Evolutionary conservation across 2,329 filamentous ascomycete species (phyloP).

Genomic region (Venturia pyrina): DNA sequence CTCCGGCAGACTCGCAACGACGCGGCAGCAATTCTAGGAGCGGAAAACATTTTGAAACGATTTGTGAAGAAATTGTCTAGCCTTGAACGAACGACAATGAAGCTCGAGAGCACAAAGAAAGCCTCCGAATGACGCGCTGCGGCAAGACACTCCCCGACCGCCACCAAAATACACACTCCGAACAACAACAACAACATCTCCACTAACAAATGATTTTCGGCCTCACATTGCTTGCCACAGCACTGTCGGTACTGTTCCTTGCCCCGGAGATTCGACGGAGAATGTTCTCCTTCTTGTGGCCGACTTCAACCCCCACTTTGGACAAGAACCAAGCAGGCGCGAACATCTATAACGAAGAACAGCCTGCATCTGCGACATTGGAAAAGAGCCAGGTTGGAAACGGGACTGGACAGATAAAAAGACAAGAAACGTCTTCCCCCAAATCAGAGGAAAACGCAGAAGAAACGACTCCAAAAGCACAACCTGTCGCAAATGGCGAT

Average conservation of each 20-base stretch:
- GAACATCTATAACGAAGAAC: neutral
- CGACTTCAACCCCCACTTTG: slow-evolving; percentile 29
- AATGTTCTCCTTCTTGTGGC: slow-evolving; percentile 9
- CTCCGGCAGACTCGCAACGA: slow-evolving; percentile 1
- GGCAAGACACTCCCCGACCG: neutral
- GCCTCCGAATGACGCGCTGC: neutral
- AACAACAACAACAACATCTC: neutral
- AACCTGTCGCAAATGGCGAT: slow-evolving; percentile 8
- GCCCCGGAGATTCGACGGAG: neutral
- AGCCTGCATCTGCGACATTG: neutral
- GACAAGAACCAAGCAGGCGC: slow-evolving; percentile 22
- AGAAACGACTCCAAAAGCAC: slow-evolving; percentile 13
- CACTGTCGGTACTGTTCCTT: neutral
- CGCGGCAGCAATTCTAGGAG: neutral
- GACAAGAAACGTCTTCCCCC: neutral
- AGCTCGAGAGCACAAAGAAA: neutral
- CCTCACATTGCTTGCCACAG: neutral
- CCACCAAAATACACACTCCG: neutral
- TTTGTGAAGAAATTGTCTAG: neutral
- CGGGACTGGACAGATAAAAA: neutral
- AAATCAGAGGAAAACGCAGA: neutral
- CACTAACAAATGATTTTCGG: neutral
- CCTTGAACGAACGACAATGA: neutral
- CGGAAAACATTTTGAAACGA: neutral
- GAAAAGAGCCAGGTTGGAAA: neutral